A percentile compares a stretch with the other conserved stretches of the same genome.
These are phyloP conservation scores for Eutreptiella sp. DNA, from an alignment of 208 protist species.

Conservation along the genomic window DNA sequence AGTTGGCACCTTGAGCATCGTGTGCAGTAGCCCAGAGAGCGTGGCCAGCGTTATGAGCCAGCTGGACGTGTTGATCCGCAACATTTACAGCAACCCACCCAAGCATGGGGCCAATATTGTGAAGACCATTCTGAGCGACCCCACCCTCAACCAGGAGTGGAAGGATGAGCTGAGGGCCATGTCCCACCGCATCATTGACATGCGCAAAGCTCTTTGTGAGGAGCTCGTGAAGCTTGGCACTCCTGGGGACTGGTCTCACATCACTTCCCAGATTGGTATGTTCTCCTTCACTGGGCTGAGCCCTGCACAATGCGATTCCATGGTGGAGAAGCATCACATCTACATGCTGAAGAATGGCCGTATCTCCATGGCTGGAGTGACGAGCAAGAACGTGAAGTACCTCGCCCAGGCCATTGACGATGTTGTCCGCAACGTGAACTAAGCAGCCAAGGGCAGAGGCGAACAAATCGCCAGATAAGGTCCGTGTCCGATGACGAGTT, in stretches of 20 bases:
- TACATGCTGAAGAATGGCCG: conserved; percentile 70
- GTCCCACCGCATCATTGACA: conserved; percentile 63
- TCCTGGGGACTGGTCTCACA: conserved; percentile 85
- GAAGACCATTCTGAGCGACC: conserved; percentile 70
- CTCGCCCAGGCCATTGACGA: conserved; percentile 57
- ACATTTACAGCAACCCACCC: conserved; percentile 90
- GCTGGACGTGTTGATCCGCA: conserved; percentile 75
- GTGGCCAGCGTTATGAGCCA: conserved; percentile 58
- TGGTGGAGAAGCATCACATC: conserved; percentile 57
- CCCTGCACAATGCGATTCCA: conserved; percentile 56
- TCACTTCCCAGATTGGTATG: conserved; percentile 95
- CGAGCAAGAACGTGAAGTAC: conserved; percentile 49
- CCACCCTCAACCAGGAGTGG: conserved; percentile 72
- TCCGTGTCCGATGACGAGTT: no score
- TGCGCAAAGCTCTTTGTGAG: conserved; percentile 63
- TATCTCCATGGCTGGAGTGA: conserved; percentile 75
- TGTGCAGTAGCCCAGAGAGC: conserved; percentile 50
- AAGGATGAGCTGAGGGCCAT: conserved; percentile 77
- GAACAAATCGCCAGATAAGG: no score
- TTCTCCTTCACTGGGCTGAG: conserved; percentile 94
- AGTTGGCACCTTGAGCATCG: conserved; percentile 74
- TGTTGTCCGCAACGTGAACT: neutral
- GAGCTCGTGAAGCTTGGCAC: conserved; percentile 60
- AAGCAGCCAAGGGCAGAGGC: neutral
- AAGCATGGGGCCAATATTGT: conserved; percentile 90